Evolutionary conservation across 1,139 yeast genomes (phyloP).

Genomic region (Geotrichum candidum): DNA sequence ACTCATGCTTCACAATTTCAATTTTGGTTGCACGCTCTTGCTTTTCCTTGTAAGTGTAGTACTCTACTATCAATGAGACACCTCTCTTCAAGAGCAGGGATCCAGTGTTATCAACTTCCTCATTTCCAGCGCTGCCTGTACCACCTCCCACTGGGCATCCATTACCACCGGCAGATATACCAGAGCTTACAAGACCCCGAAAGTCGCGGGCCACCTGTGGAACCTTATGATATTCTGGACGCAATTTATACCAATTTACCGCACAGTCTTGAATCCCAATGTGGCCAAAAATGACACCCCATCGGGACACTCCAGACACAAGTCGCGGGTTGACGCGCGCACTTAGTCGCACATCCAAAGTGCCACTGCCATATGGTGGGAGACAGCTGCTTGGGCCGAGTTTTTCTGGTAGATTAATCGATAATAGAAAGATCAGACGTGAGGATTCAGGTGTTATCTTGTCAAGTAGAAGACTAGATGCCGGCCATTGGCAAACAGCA

Average conservation of each 20-base stretch:
- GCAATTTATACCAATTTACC: conserved; percentile 11
- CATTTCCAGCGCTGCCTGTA: background rate
- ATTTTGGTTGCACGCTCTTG: conserved; percentile 1
- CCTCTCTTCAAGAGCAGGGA: conserved; percentile 17
- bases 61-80: conserved; percentile 22
- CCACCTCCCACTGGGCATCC: conserved; percentile 2
- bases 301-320: conserved; percentile 15
- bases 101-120: background rate
- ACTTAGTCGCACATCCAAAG: background rate
- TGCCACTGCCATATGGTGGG: background rate
- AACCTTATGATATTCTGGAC: conserved; percentile 11
- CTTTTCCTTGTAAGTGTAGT: conserved; percentile 10
- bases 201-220: conserved; percentile 20
- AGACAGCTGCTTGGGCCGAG: background rate
- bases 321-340: conserved; percentile 5
- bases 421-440: conserved; percentile 3
- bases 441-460: conserved; percentile 17
- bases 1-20: background rate
- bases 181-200: conserved; percentile 14
- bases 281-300: conserved; percentile 19
- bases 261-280: conserved; percentile 6
- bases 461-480: conserved; percentile 22
- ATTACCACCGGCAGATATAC: conserved; percentile 4
- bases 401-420: background rate
- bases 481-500: conserved; percentile 21